A percentile compares a stretch with the other conserved stretches of the same genome.
Conservation (phyloP, 2,329 filamentous ascomycete species). For the Blastomyces emzantsi region DNA sequence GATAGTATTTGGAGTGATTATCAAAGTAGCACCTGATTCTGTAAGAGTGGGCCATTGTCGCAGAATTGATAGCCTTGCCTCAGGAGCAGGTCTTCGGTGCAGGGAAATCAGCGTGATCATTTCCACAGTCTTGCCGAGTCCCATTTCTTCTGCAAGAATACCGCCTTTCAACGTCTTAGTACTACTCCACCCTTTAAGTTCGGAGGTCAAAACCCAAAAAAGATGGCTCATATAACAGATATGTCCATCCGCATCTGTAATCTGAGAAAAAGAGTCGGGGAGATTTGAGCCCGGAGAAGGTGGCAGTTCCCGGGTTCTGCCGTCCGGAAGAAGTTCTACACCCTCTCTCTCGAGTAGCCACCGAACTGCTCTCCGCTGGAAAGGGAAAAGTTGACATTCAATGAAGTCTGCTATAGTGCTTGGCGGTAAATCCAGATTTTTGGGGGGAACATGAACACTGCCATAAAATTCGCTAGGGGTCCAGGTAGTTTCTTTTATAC, state of each 20-base stretch:
- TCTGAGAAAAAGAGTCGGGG: conserved; percentile 32
- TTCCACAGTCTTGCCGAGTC: conserved; percentile 43
- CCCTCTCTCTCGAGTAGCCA: conserved; percentile 41
- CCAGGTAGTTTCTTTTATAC: neutral
- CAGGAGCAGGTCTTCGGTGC: conserved; percentile 25
- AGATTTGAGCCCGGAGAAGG: conserved; percentile 16
- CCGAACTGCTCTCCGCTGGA: conserved; percentile 39
- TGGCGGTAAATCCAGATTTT: conserved; percentile 25
- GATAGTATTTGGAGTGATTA: conserved; percentile 54
- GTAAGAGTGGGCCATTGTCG: conserved; percentile 22
- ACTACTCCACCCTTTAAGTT: conserved; percentile 28
- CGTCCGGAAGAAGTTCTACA: conserved; percentile 26
- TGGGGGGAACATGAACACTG: conserved; percentile 38
- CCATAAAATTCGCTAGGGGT: conserved; percentile 38
- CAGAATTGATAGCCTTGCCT: conserved; percentile 16
- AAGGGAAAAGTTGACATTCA: conserved; percentile 38
- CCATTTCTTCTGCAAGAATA: conserved; percentile 45
- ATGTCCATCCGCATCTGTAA: conserved; percentile 31
- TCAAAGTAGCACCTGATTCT: conserved; percentile 48
- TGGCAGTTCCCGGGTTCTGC: conserved; percentile 21
- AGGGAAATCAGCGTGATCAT: conserved; percentile 39
- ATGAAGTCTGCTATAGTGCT: conserved; percentile 29
- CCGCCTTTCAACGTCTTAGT: conserved; percentile 32
- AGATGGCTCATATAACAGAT: conserved; percentile 36
- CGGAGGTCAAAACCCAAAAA: conserved; percentile 32